Evolutionary conservation across 1,284 basidiomycete species (phyloP).

Genomic region (Hypsizygus ulmarius): DNA sequence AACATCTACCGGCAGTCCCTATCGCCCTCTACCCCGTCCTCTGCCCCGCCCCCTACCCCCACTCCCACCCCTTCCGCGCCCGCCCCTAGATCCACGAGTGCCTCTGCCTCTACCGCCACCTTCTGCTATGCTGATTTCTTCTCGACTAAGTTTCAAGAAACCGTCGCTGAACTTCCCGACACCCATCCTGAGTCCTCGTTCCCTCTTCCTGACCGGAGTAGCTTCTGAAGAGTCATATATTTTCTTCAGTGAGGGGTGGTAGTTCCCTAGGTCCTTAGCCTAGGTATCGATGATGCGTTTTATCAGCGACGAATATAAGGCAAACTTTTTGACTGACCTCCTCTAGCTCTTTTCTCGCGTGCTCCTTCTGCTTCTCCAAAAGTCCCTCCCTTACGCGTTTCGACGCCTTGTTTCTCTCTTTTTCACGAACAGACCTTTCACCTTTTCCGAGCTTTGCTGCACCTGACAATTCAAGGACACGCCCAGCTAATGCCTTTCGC

Average conservation of each 20-base stretch:
- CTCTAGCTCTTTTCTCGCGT: slow-evolving; percentile 52
- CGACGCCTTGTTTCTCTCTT: slow-evolving; percentile 64
- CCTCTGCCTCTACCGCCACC: slow-evolving; percentile 21
- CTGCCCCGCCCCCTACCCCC: too few species aligned
- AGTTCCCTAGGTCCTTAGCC: slow-evolving; percentile 80
- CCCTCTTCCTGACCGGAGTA: slow-evolving; percentile 43
- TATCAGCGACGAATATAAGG: neutral
- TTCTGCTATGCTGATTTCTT: slow-evolving; percentile 46
- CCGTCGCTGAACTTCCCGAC: slow-evolving; percentile 73
- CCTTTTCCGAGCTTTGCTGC: slow-evolving; percentile 68
- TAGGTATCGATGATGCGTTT: slow-evolving; percentile 20
- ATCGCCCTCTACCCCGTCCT: neutral
- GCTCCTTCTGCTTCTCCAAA: slow-evolving; percentile 54
- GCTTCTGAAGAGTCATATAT: slow-evolving; percentile 48
- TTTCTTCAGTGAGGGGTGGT: slow-evolving; percentile 72
- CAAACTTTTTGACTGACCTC: slow-evolving; percentile 45
- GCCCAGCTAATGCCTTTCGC: slow-evolving; percentile 69
- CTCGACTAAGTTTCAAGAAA: slow-evolving; percentile 56
- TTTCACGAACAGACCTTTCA: slow-evolving; percentile 53
- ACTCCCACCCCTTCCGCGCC: slow-evolving; percentile 3
- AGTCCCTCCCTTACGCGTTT: slow-evolving; percentile 72
- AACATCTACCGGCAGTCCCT: neutral
- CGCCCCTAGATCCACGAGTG: slow-evolving; percentile 4
- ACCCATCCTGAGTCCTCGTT: slow-evolving; percentile 69
- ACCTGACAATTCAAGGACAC: slow-evolving; percentile 67